Evolutionary conservation across 2,329 filamentous ascomycete genomes (phyloP).

Genomic region (Hymenoscyphus fructigenus): DNA sequence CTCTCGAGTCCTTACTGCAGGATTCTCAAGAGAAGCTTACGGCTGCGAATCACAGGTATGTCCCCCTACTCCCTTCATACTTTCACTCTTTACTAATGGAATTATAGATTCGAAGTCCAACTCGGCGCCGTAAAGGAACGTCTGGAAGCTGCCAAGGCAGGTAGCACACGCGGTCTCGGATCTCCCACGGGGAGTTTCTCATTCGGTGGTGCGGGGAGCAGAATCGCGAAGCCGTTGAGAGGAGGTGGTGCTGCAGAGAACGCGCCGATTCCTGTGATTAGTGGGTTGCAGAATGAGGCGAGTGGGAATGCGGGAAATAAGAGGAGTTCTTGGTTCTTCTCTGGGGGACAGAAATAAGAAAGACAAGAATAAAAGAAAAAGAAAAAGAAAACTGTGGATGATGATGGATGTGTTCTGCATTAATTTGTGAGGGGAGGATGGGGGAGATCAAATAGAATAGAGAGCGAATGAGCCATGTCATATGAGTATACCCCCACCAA

Average conservation of each 20-base stretch:
- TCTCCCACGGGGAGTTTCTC: slow-evolving; percentile 69
- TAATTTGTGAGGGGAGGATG: neutral
- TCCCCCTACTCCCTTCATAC: slow-evolving; percentile 27
- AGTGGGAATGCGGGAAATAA: slow-evolving; percentile 29
- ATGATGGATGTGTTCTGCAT: neutral
- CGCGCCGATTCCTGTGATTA: slow-evolving; percentile 53
- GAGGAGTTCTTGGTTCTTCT: slow-evolving; percentile 39
- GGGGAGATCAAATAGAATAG: neutral
- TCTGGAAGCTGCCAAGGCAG: slow-evolving; percentile 89
- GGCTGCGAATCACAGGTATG: slow-evolving; percentile 93
- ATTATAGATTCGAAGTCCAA: slow-evolving; percentile 86
- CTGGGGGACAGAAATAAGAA: slow-evolving; percentile 36
- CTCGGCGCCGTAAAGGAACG: slow-evolving; percentile 97
- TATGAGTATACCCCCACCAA: neutral
- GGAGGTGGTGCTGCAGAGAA: slow-evolving; percentile 55
- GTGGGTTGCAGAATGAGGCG: slow-evolving; percentile 56
- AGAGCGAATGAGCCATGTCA: slow-evolving; percentile 2
- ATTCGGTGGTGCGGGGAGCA: slow-evolving; percentile 63
- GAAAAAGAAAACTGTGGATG: neutral
- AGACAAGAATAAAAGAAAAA: neutral
- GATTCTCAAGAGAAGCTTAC: slow-evolving; percentile 99
- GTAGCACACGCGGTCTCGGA: slow-evolving; percentile 81
- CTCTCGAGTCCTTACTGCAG: slow-evolving; percentile 85
- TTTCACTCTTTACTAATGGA: slow-evolving; percentile 22
- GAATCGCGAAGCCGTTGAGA: slow-evolving; percentile 68